These are phyloP conservation scores for Zygosaccharomyces gambellarensis DNA, from an alignment of 805 yeast genomes.

Conservation along the genomic window DNA sequence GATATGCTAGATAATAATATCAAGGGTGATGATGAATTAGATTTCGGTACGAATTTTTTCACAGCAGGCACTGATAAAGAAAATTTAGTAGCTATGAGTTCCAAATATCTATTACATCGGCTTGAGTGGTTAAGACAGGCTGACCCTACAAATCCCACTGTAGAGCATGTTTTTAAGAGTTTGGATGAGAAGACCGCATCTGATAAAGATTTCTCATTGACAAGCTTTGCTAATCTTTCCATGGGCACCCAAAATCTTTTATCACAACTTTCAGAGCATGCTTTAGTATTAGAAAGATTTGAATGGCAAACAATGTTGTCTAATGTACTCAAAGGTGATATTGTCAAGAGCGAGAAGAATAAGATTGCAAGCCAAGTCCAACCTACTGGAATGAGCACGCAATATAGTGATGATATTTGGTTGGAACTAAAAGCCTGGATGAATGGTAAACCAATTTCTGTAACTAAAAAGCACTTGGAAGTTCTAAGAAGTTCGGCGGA, in stretches of 20 bases:
- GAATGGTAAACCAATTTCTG: conserved; percentile 73
- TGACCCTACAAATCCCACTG: conserved; percentile 36
- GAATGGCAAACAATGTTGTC: conserved; percentile 96
- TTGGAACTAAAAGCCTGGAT: conserved; percentile 78
- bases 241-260: conserved; percentile 15
- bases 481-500: conserved; percentile 70
- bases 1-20: conserved; percentile 19
- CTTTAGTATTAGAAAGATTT: conserved; percentile 61
- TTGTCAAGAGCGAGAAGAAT: conserved; percentile 83
- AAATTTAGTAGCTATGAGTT: conserved; percentile 26
- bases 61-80: conserved; percentile 22
- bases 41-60: conserved; percentile 27
- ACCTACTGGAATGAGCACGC: conserved; percentile 26
- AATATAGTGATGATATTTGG: conserved; percentile 57
- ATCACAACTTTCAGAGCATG: conserved; percentile 28
- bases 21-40: conserved; percentile 31
- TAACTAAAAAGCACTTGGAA: conserved; percentile 65
- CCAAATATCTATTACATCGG: conserved; percentile 23
- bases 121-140: conserved; percentile 38
- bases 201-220: conserved; percentile 13
- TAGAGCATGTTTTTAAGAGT: conserved; percentile 14
- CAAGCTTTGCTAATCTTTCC: conserved; percentile 17
- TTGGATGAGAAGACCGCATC: conserved; percentile 12
- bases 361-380: conserved; percentile 51
- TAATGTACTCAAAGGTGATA: conserved; percentile 90